Evolutionary conservation across 805 yeast genomes (phyloP), one percentile per base, ranked within the genome.

Genomic region (Isabelozyma pseudorhagii): DNA sequence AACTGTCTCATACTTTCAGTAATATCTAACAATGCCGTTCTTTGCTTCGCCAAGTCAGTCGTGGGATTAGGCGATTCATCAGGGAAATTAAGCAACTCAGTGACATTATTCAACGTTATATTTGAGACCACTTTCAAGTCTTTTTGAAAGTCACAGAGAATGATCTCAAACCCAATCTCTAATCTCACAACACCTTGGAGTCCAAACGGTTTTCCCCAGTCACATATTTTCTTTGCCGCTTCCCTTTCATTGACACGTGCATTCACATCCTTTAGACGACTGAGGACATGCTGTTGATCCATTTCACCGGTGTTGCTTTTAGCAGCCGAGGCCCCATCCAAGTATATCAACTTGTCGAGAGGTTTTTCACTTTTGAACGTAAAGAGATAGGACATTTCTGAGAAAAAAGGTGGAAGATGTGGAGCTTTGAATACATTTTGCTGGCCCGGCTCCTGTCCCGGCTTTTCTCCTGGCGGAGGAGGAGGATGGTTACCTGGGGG

Each of bases 251-350:
- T 15, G 8, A 58, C 63, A 2, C 45, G 34, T 3, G 58, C 63
- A 36, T 66, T 65, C 4, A 61, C 48, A 6, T 60, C 55, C n/a
- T 46, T 39, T 25, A 53, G 62, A 38, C 54, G 50, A 31, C 61
- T 54, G 43, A 62, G 56, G 10, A 64, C 61, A 59, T 40, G 53
- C 44, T 55, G 73, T 60, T 17, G 82, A 58, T 84, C 89, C 87
- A 82, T 82, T 57, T 80, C 83, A 4, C 87, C 87, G 1, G 81
- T 72, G 1, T 48, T 39, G 0, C 75, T 66, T 59, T 83, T 83
- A 0, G 87, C 81, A n/a, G 87, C 89, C 28, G 86, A 81, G 0
- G 87, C 86, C 5, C 89, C 89, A 52, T 83, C 87, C n/a, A 84
- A 59, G 46, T 75, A 73, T 5, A 84, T 67, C 29, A 83, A 58